These are phyloP conservation scores for Glycine tomentella DNA, from an alignment of 306 rosid species.

Conservation along the genomic window DNA sequence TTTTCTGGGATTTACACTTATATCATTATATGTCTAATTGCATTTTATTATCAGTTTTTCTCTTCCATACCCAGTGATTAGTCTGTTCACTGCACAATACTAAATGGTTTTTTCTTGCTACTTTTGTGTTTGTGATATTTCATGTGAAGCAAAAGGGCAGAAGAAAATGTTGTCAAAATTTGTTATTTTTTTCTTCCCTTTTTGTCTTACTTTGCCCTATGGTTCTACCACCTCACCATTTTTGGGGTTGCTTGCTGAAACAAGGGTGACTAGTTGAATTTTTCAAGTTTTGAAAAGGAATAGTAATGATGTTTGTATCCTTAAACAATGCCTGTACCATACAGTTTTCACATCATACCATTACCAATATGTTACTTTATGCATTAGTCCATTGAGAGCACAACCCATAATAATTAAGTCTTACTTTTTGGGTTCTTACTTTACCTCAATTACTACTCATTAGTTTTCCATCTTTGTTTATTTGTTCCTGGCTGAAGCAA, in stretches of 20 bases:
- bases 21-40: conserved; percentile 5
- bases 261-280: conserved; percentile 46
- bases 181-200: neutral
- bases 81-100: conserved; percentile 27
- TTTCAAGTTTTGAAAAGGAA: conserved; percentile 55
- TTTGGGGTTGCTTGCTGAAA: conserved; percentile 52
- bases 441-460: conserved; percentile 47
- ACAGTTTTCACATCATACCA: conserved; percentile 20
- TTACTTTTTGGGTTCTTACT: conserved; percentile 36
- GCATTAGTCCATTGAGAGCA: conserved; percentile 48
- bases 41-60: no score
- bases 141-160: conserved; percentile 36
- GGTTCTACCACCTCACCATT: conserved; percentile 34
- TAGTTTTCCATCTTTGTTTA: conserved; percentile 49
- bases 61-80: conserved; percentile 50
- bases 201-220: conserved; percentile 29
- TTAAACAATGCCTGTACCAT: conserved; percentile 47
- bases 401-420: conserved; percentile 55
- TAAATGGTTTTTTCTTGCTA: conserved; percentile 30
- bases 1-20: conserved; percentile 49
- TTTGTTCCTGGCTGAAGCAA: conserved; percentile 54
- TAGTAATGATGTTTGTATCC: conserved; percentile 56
- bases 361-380: conserved; percentile 49
- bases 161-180: conserved; percentile 20
- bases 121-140: conserved; percentile 41